Conservation (phyloP, 2,329 filamentous ascomycete genomes). For the Colletotrichum karsti region DNA sequence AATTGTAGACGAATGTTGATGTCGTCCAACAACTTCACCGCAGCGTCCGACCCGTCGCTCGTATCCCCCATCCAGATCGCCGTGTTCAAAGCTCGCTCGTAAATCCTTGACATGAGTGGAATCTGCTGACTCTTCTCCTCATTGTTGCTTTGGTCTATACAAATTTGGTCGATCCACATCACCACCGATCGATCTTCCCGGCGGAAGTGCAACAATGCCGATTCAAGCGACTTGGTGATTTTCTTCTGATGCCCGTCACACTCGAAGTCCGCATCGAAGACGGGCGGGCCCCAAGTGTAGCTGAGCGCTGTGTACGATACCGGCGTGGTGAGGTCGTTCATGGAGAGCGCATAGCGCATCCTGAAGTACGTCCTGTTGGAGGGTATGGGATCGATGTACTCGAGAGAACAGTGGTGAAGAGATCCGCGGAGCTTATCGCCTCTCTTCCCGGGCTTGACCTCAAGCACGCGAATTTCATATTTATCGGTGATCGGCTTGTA, state of each 20-base stretch:
- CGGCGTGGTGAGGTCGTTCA: not conserved
- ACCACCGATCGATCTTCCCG: not conserved
- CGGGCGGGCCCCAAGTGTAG: not conserved
- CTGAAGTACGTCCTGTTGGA: not conserved
- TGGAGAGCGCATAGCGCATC: not conserved
- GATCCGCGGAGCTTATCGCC: not conserved
- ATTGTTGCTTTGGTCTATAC: constrained; percentile 23
- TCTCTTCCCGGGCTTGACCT: not conserved
- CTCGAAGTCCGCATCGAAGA: not conserved
- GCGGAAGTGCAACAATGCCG: not conserved
- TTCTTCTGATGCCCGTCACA: not conserved
- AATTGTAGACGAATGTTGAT: not conserved
- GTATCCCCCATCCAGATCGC: constrained; percentile 33
- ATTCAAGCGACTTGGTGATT: constrained; percentile 8
- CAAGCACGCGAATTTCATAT: not conserved
- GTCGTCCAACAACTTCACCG: constrained; percentile 6
- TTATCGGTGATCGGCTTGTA: not conserved
- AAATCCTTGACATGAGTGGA: constrained; percentile 25
- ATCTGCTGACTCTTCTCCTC: constrained; percentile 27
- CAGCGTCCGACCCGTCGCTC: constrained; percentile 32
- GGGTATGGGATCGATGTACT: not conserved
- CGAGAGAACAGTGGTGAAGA: constrained; percentile 5
- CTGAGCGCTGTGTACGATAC: constrained; percentile 2
- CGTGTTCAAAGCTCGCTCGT: not conserved
- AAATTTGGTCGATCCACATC: constrained; percentile 31